Evolutionary conservation across 163 green algal species (phyloP), one percentile per base, ranked within the genome.

Genomic region (Scenedesmus sp.): DNA sequence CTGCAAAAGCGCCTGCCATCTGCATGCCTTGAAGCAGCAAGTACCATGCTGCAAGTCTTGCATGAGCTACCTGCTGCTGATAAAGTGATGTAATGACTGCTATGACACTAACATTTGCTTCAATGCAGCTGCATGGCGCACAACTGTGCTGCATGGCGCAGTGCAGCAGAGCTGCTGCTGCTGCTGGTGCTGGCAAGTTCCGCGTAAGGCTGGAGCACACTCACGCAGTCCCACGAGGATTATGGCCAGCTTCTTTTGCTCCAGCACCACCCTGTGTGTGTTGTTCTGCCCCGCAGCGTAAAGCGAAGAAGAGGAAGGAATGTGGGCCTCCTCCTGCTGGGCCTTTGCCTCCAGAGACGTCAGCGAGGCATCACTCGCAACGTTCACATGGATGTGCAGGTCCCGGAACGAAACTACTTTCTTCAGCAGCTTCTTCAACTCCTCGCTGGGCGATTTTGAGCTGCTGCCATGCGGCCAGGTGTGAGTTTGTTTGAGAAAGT

Each of bases 211-310:
- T 79, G 70, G 23, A 79, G 70, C 23, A 79, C 2, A 79, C 70
- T 79, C 23, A 79, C 70, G 70, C 70, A 74, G 70, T 66, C 66
- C 66, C 5, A 94, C 94, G 87, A 95, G 84, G 64, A 95, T 95
- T 83, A 95, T 94, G 6, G 94, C 89, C 55, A 95, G 89, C 92
- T 95, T 95, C 87, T 95, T 95, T 9, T 92, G 81, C 16, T 94
- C 91, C 1, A 91, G 70, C 23, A 87, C 67, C 64, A 88, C 88
- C 18, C 81, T 82, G 26, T 87, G 74, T 18, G 26, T 92, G 8
- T 88, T 88, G n/a, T 52, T 76, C 82, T 67, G 70, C 23, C 70
- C 70, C n/a, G 73, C n/a, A 73, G 56, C 59, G 54, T 46, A 55
- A 3, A 88, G 87, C n/a, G n/a, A 79, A 20, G 66, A 26, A 3